A percentile compares a stretch with the other conserved stretches of the same genome.
These are phyloP conservation scores for Wallacemonas collosoma DNA, from an alignment of 208 protist genomes.

Conservation along the genomic window DNA sequence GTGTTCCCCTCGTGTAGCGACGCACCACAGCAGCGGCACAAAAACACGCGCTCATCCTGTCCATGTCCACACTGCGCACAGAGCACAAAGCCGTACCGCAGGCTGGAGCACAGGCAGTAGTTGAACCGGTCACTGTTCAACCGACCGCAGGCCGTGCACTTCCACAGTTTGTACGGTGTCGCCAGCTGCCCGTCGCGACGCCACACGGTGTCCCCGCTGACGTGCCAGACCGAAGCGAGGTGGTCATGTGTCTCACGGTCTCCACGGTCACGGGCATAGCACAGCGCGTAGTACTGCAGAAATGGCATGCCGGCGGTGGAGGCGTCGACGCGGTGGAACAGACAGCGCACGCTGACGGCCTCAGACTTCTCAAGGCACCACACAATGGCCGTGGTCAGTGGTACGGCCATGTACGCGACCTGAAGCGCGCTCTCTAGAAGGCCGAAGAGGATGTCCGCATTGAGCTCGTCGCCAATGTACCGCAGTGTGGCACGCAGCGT, in stretches of 20 bases:
- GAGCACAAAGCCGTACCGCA: conserved; percentile 73
- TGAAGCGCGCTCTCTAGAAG: conserved; percentile 65
- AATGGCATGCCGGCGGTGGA: conserved; percentile 70
- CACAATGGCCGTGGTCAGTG: conserved; percentile 20
- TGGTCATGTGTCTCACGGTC: conserved; percentile 52
- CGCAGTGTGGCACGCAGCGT: conserved; percentile 43
- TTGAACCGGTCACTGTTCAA: conserved; percentile 90
- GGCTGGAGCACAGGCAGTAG: conserved; percentile 86
- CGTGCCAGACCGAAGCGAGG: conserved; percentile 66
- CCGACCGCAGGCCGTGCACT: conserved; percentile 72
- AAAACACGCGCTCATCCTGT: conserved; percentile 73
- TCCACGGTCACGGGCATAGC: conserved; percentile 66
- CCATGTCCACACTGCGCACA: conserved; percentile 68
- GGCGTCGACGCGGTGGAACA: conserved; percentile 17
- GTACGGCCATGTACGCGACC: conserved; percentile 22
- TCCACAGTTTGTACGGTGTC: conserved; percentile 73
- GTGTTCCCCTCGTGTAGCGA: conserved; percentile 25
- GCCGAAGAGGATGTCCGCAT: conserved; percentile 74
- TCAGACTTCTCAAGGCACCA: conserved; percentile 9
- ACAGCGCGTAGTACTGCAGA: conserved; percentile 78
- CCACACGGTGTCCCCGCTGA: conserved; percentile 47
- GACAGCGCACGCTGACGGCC: not conserved
- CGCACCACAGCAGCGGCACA: conserved; percentile 67
- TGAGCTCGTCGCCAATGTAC: conserved; percentile 86
- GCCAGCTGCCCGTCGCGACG: conserved; percentile 39